Evolutionary conservation across 257 asterid genomes (phyloP), one percentile per base, ranked within the genome.

Genomic region (Solanum stenotomum): DNA sequence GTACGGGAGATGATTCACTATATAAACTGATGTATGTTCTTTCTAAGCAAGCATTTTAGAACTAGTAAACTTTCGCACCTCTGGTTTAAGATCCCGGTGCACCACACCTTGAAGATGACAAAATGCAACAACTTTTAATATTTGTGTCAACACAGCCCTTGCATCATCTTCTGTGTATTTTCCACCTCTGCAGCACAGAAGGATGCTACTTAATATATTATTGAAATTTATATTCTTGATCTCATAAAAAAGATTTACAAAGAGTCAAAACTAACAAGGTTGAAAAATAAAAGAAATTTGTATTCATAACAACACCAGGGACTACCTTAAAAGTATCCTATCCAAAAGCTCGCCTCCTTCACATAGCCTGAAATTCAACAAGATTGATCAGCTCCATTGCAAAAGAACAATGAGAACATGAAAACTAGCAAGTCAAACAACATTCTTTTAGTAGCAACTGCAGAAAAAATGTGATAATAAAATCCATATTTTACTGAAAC

Each of bases 41-140:
- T 37, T 76, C 83, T 23, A 22, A 76, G 83, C 56, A 37, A 76
- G 31, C 56, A 76, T 76, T 76, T 76, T 76, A 52, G 56, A 76
- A 78, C 61, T 61, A 67, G 56, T 77, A 38, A 38, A 38, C 59
- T 35, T 22, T 88, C 90, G 82, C 87, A 94, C 97, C 97, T 94
- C 98, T 1, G 98, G 96, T 87, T 94, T 93, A 84, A 94, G 91
- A 90, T 94, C 98, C 35, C 98, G 93, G 85, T 94, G 98, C 88
- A 94, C 98, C 49, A 94, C 95, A 68, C 98, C 98, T 92, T 94
- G 98, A 83, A 93, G 96, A 92, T 94, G 98, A 82, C 93, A 93
- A 88, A 92, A 93, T 11, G 95, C 92, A 77, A 87, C 91, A 11
- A 92, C 94, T 40, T 91, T 93, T 72, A 94, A 87, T 86, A 94